Percentiles rank a stretch among this genome's conserved stretches.
Conservation (phyloP, 2,329 filamentous ascomycete genomes). For the Alternaria novae-zelandiae region DNA sequence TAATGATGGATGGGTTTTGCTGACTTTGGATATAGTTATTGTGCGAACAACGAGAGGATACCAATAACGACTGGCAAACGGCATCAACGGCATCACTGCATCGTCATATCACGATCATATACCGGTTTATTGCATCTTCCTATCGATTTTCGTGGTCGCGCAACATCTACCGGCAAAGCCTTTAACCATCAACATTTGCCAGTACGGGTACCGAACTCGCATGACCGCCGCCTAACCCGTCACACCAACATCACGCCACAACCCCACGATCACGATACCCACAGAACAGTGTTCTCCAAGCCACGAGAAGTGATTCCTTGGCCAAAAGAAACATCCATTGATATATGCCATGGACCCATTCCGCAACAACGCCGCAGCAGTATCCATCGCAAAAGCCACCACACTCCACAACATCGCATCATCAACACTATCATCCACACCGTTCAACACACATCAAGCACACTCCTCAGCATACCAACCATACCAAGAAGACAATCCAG, state of each 20-base stretch:
- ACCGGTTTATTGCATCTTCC: background rate
- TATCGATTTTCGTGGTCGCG: conserved; percentile 9
- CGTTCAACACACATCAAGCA: background rate
- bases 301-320: background rate
- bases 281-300: background rate
- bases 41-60: background rate
- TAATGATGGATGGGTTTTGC: background rate
- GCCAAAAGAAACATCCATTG: conserved; percentile 2
- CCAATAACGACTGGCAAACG: background rate
- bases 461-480: background rate
- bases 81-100: background rate
- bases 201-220: conserved; percentile 18
- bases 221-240: conserved; percentile 29
- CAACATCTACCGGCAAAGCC: conserved; percentile 25
- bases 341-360: conserved; percentile 30
- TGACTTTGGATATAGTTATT: background rate
- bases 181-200: conserved; percentile 23
- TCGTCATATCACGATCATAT: background rate
- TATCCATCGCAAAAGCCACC: conserved; percentile 31
- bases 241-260: conserved; percentile 44
- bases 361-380: conserved; percentile 15
- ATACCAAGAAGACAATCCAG: conserved; percentile 22
- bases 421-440: conserved; percentile 9
- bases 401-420: conserved; percentile 7
- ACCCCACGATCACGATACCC: conserved; percentile 27